A percentile compares a stretch with the other conserved stretches of the same genome.
These are phyloP conservation scores for Thecamonas trahens DNA, from an alignment of 78 protist species.

Conservation along the genomic window DNA sequence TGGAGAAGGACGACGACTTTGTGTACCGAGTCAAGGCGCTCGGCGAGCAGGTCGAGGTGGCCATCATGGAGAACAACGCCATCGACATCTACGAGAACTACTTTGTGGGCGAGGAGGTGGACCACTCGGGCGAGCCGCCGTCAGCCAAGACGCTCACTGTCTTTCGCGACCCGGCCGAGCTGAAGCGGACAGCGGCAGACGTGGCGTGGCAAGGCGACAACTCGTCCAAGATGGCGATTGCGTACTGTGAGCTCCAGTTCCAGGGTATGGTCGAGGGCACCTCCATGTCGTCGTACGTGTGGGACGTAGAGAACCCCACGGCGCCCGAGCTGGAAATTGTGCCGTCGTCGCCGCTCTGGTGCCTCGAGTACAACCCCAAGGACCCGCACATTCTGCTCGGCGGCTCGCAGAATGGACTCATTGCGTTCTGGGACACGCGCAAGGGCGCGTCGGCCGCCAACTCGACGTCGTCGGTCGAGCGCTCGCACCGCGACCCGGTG, in stretches of 20 bases:
- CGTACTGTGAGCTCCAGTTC: conserved; percentile 55
- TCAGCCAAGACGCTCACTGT: conserved; percentile 52
- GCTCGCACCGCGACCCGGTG: conserved; percentile 75
- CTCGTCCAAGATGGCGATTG: conserved; percentile 54
- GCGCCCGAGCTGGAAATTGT: conserved; percentile 39
- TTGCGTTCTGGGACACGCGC: conserved; percentile 56
- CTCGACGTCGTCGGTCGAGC: conserved; percentile 32
- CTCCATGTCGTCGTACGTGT: conserved; percentile 49
- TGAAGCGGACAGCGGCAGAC: conserved; percentile 35
- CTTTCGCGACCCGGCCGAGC: conserved; percentile 49
- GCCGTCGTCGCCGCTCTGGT: conserved; percentile 62
- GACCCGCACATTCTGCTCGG: conserved; percentile 69
- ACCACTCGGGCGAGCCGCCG: conserved; percentile 50
- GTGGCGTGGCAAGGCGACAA: conserved; percentile 67
- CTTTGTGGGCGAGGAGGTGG: conserved; percentile 23
- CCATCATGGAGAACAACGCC: conserved; percentile 48
- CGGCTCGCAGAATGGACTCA: conserved; percentile 71
- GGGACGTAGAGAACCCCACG: conserved; percentile 77
- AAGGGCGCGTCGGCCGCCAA: conserved; percentile 21
- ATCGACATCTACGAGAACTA: conserved; percentile 66
- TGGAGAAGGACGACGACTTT: conserved; percentile 42
- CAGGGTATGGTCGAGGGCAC: conserved; percentile 29
- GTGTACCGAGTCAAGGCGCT: neutral
- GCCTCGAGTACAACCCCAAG: conserved; percentile 67
- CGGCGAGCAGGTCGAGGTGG: conserved; percentile 15